Evolutionary conservation across 148 eudicot species (phyloP), one percentile per base, ranked within the genome.

Genomic region (Chenopodium album): DNA sequence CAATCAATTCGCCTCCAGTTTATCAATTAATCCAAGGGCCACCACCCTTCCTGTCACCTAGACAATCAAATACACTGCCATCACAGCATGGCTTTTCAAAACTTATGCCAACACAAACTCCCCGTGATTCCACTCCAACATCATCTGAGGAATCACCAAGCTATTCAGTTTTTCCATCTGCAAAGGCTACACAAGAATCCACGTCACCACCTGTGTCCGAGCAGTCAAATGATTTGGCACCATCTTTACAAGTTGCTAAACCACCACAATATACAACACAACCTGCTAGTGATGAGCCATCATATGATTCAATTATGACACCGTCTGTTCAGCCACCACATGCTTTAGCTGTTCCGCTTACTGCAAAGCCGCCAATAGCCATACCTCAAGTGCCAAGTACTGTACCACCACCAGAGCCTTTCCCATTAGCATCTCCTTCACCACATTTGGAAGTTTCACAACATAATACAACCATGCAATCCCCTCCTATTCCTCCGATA

Each of bases 261-360:
- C 54, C 82, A 16, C 23, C 59, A 75, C 69, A 14, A n/a, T 31
- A 19, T 79, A 29, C 80, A 22, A 34, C 31, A 44, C 71, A 32
- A 13, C 31, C 80, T 76, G 20, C 80, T 9, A 62, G 7, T 50
- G n/a, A 66, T 62, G 34, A 23, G 29, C 48, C 56, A 50, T 67
- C 62, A n/a, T 11, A 37, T 32, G 34, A 52, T 63, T 16, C 22
- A 4, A 11, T 56, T 41, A 67, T 74, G 10, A 76, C 80, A 11
- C 82, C 85, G 14, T 83, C 79, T 60, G 52, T 46, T 80, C 71
- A 59, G 29, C 34, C 79, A 82, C 83, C 80, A 12, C 79, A 41
- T 70, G 67, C 70, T 44, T 71, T 41, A 41, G 44, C 82, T 31
- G 44, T 73, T 47, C 68, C 84, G 26, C 67, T 70, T 9, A 82